Percentiles rank a stretch among this genome's conserved stretches.
phyloP scores from a whole-genome alignment of 1,284 basidiomycete genomes.

The Austroboletus rostrupii region DNA sequence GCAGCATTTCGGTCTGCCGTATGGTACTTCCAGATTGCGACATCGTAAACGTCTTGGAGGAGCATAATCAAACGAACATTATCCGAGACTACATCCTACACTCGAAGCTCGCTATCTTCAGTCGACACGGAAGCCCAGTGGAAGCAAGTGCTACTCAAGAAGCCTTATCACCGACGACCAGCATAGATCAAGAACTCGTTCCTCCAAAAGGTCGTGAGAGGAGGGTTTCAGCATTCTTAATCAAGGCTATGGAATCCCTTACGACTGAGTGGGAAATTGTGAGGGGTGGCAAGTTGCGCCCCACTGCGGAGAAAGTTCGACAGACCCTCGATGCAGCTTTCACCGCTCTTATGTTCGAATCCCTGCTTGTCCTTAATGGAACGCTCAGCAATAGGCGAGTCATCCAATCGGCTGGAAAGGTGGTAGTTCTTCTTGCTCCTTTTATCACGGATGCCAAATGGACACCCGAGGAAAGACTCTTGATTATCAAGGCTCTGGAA shows the following conservation, averaged over 20 bases:
- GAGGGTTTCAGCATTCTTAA: constrained; percentile 62
- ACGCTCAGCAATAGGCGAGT: constrained; percentile 54
- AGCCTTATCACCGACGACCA: constrained; percentile 3
- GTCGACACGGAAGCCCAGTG: constrained; percentile 3
- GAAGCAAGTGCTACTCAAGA: constrained; percentile 2
- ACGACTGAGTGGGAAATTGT: constrained; percentile 45
- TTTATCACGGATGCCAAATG: constrained; percentile 46
- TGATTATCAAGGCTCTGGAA: constrained; percentile 63
- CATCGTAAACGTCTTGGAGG: constrained; percentile 56
- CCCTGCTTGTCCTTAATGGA: constrained; percentile 60
- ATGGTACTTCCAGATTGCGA: constrained; percentile 61
- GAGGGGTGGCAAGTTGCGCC: constrained; percentile 33
- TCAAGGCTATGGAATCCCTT: constrained; percentile 54
- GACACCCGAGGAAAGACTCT: constrained; percentile 56
- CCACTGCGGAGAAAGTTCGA: constrained; percentile 60
- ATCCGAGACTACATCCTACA: constrained; percentile 70
- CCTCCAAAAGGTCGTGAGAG: constrained; percentile 55
- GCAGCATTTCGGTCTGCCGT: constrained; percentile 43
- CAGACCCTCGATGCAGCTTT: constrained; percentile 67
- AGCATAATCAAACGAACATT: constrained; percentile 51
- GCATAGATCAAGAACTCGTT: constrained; percentile 32
- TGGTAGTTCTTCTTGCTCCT: constrained; percentile 44
- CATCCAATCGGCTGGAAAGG: constrained; percentile 56
- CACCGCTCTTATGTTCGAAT: constrained; percentile 64
- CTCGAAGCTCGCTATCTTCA: constrained; percentile 54